Evolutionary conservation across 805 yeast genomes (phyloP).

Genomic region (Tetrapisispora fleetii): DNA sequence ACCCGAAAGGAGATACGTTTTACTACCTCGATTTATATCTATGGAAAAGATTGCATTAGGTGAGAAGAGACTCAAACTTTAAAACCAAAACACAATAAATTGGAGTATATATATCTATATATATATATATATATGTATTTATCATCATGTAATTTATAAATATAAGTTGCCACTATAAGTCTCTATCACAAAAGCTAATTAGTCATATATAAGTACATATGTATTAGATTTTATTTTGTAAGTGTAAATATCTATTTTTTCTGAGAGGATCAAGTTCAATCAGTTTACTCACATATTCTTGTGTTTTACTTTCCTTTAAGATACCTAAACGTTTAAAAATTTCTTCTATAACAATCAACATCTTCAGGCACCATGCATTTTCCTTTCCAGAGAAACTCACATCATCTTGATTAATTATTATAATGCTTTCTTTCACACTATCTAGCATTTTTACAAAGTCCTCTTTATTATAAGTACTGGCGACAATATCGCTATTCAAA

Average conservation of each 20-base stretch:
- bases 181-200: background rate
- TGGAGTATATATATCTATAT: background rate
- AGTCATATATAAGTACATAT: background rate
- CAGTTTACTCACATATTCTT: slow-evolving; percentile 32
- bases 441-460: slow-evolving; percentile 34
- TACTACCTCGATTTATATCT: slow-evolving; percentile 15
- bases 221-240: slow-evolving; percentile 9
- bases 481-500: slow-evolving; percentile 30
- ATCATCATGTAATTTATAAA: background rate
- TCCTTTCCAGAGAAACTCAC: slow-evolving; percentile 52
- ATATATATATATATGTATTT: background rate
- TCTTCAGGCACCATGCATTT: slow-evolving; percentile 69
- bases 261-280: slow-evolving; percentile 56
- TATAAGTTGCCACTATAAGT: background rate
- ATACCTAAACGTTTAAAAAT: slow-evolving; percentile 22
- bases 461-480: slow-evolving; percentile 15
- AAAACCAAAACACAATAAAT: background rate
- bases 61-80: background rate
- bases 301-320: slow-evolving; percentile 23
- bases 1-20: slow-evolving; percentile 47
- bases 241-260: slow-evolving; percentile 45
- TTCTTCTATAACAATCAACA: slow-evolving; percentile 39
- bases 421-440: slow-evolving; percentile 38
- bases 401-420: slow-evolving; percentile 65
- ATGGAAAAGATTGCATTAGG: slow-evolving; percentile 8